phyloP scores from a whole-genome alignment of 139 green algal genomes.

The Pseudopediastrum boryanum region DNA sequence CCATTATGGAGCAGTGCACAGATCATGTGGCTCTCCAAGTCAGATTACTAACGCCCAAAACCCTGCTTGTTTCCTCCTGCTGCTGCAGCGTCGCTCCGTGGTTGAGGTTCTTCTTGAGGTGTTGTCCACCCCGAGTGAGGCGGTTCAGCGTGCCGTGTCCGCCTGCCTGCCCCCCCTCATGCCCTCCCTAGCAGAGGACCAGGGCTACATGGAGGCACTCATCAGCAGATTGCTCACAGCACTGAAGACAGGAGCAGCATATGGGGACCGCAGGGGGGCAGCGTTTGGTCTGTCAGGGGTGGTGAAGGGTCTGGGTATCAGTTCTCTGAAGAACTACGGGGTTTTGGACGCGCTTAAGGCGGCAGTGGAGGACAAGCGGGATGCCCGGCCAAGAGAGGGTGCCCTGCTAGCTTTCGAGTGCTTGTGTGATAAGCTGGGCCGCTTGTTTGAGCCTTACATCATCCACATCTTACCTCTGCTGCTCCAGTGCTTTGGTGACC shows the following conservation, averaged over 20 bases:
- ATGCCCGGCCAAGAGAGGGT: slow-evolving; percentile 70
- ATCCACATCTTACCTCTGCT: slow-evolving; percentile 94
- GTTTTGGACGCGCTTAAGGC: slow-evolving; percentile 92
- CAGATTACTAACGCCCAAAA: too few species aligned
- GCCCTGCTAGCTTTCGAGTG: slow-evolving; percentile 93
- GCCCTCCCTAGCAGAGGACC: slow-evolving; percentile 48
- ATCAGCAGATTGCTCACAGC: slow-evolving; percentile 37
- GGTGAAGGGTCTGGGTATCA: slow-evolving; percentile 93
- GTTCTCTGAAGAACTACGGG: slow-evolving; percentile 78
- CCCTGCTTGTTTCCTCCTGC: too few species aligned
- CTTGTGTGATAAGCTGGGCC: slow-evolving; percentile 91
- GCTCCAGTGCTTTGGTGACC: slow-evolving; percentile 91
- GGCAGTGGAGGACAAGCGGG: slow-evolving; percentile 75
- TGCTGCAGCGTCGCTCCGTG: slow-evolving; percentile 39
- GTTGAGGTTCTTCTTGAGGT: slow-evolving; percentile 72
- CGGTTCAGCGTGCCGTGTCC: slow-evolving; percentile 89
- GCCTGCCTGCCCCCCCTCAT: slow-evolving; percentile 91
- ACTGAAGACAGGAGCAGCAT: background rate
- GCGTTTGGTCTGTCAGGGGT: slow-evolving; percentile 91
- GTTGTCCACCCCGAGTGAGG: slow-evolving; percentile 88
- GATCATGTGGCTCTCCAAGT: too few species aligned
- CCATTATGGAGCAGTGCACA: too few species aligned
- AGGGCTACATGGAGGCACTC: slow-evolving; percentile 47
- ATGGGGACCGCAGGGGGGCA: slow-evolving; percentile 67
- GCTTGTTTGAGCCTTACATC: slow-evolving; percentile 99